Evolutionary conservation across 2,329 filamentous ascomycete genomes (phyloP).

Genomic region (Cercospora canescens): DNA sequence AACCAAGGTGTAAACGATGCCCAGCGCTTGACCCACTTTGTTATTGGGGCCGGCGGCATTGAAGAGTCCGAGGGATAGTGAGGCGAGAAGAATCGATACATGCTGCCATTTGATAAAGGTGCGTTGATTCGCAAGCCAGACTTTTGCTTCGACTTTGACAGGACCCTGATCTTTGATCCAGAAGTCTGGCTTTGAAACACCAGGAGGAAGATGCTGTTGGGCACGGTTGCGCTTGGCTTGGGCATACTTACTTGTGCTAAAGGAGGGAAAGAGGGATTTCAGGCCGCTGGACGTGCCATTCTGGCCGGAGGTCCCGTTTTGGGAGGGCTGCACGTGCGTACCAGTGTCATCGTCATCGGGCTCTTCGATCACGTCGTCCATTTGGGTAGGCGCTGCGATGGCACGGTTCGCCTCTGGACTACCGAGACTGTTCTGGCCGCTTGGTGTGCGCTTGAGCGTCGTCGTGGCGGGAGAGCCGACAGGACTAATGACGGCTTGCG

Average conservation of each 20-base stretch:
- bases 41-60: slow-evolving; percentile 79
- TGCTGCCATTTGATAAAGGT: slow-evolving; percentile 99
- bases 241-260: slow-evolving; percentile 79
- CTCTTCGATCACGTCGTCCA: slow-evolving; percentile 44
- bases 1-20: slow-evolving; percentile 79
- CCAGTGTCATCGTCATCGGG: slow-evolving; percentile 53
- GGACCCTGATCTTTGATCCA: slow-evolving; percentile 96
- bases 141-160: slow-evolving; percentile 92
- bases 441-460: slow-evolving; percentile 12
- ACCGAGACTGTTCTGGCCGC: slow-evolving; percentile 16
- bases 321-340: slow-evolving; percentile 24
- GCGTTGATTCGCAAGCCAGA: slow-evolving; percentile 97
- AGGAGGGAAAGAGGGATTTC: slow-evolving; percentile 74
- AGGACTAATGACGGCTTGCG: slow-evolving; percentile 67
- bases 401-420: slow-evolving; percentile 17
- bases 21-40: slow-evolving; percentile 72
- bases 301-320: slow-evolving; percentile 17
- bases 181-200: slow-evolving; percentile 78
- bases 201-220: slow-evolving; percentile 67
- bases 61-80: slow-evolving; percentile 80
- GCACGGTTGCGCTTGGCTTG: slow-evolving; percentile 50
- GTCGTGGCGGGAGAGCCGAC: slow-evolving; percentile 57
- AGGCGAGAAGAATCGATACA: slow-evolving; percentile 82
- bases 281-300: slow-evolving; percentile 51
- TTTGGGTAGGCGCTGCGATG: slow-evolving; percentile 28